These are phyloP conservation scores for Rhizophora mangle DNA, from an alignment of 345 rosid genomes.

Conservation along the genomic window DNA sequence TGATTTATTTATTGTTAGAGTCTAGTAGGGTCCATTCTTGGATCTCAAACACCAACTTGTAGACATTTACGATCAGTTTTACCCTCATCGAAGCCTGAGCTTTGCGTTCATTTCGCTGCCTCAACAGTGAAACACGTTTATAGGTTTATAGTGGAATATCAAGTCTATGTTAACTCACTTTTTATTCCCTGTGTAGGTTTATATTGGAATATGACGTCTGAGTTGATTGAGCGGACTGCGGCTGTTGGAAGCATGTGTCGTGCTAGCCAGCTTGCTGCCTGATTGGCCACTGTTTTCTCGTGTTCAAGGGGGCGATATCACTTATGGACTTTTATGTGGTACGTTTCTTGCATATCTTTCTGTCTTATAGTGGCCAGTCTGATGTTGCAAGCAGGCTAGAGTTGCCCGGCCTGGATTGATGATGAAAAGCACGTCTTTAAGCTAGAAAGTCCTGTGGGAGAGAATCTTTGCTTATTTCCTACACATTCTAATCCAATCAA, in stretches of 20 bases:
- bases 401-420: neutral
- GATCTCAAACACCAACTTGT: too few relatives aligned
- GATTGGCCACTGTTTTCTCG: too few relatives aligned
- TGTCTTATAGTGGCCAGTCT: neutral
- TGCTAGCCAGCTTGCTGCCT: neutral
- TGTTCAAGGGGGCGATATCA: too few relatives aligned
- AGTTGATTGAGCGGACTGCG: neutral
- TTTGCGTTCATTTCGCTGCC: too few relatives aligned
- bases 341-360: neutral
- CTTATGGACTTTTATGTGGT: neutral
- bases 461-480: neutral
- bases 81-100: too few relatives aligned
- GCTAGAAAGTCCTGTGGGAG: neutral
- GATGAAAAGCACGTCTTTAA: neutral
- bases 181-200: neutral
- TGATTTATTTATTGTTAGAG: too few relatives aligned
- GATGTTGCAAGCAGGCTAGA: neutral
- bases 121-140: too few relatives aligned
- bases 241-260: neutral
- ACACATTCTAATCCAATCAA: conserved; percentile 1
- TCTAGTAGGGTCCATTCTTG: too few relatives aligned
- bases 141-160: too few relatives aligned
- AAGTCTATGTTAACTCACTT: neutral
- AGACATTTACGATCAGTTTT: too few relatives aligned
- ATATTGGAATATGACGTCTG: neutral